Base-by-base conservation (phyloP, 73 alveolate genomes). In the Paraurostyla sp. region DNA sequence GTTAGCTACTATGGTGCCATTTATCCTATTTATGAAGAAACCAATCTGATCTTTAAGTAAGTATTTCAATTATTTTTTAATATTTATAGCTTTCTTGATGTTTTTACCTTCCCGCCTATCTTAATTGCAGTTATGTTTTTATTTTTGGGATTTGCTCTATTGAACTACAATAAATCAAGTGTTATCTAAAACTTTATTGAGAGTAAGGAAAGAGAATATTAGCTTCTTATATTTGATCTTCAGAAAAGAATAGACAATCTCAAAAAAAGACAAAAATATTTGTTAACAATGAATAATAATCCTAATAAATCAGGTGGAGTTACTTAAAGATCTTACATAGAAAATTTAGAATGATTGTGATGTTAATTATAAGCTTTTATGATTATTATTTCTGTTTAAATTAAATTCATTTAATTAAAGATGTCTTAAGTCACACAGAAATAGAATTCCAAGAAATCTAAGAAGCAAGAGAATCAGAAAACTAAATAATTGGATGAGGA, bases 211-310 rank as follows among this genome's bases (percentile, higher is more conserved):
- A 62, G 80, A 62, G 80, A 62, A 22, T 62, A 62, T 62, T 36
- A 62, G 52, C 80, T 62, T 7, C 30, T 62, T 4, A 32, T 62
- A 22, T 62, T 9, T 62, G 80, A 62, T 62, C 30, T 62, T 22
- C 51, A 62, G 80, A 62, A 62, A 22, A n/a, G 80, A 16, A 62
- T 62, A 4, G 80, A 62, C 30, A 62, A 62, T 62, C 29, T 62
- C 15, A 62, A 62, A 50, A 62, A 62, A 62, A 62, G 80, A 25
- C 23, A 62, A 22, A 62, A 62, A 7, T 36, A 7, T 29, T 22
- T 62, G 48, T 11, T 62, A 7, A 50, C 43, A 6, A 62, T 11
- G 6, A 32, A 11, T 6, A 50, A 36, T 22, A 22, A 36, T 56
- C 16, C 73, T 45, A 45, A 45, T 9, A 45, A 45, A n/a, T n/a